Evolutionary conservation across 441 rosid species (phyloP), one percentile per base, ranked within the genome.

Genomic region (Syzygium malaccense): DNA sequence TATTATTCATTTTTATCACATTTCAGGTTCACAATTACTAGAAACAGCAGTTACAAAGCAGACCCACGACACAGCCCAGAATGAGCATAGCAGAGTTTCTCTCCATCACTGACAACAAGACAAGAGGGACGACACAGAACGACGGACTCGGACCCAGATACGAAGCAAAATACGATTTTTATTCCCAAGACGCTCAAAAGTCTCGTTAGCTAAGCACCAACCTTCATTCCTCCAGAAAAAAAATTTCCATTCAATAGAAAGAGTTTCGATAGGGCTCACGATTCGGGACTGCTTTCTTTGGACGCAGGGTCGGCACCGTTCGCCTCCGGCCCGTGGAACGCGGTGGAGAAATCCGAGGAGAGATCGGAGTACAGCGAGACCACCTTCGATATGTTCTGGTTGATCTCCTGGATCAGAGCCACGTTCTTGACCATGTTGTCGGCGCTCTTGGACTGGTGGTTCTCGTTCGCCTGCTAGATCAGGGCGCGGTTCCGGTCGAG

Each of bases 341-440:
- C 62, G 78, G 92, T 54, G 32, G 94, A 91, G 91, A 97, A 96
- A 89, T 93, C 91, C 55, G 93, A 88, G 32, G 92, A 90, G 80
- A 96, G 91, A 92, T 94, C 97, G 71, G 99, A 97, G 93, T 96
- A 97, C 88, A 97, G 94, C 2, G 94, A 92, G 14, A 92, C 97
- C 56, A 96, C 98, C 91, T 95, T 97, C 4, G 98, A 93, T 85
- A 97, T 95, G 91, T 97, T 97, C 85, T 95, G 95, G 37, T 97
- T 97, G 87, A 97, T 92, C 88, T 97, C 99, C 66, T 96, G 96
- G 48, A 97, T 97, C 91, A 97, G 90, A 60, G 95, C 95, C 1
- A 97, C 99, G 94, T 97, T 97, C 89, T 96, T 96, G 15, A 94
- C 96, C 99, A 97, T 97, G 91, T 96, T 96, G 88, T 93, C 95